These are phyloP conservation scores for Metarhizium rileyi DNA, from an alignment of 2,329 filamentous ascomycete genomes.

Conservation along the genomic window DNA sequence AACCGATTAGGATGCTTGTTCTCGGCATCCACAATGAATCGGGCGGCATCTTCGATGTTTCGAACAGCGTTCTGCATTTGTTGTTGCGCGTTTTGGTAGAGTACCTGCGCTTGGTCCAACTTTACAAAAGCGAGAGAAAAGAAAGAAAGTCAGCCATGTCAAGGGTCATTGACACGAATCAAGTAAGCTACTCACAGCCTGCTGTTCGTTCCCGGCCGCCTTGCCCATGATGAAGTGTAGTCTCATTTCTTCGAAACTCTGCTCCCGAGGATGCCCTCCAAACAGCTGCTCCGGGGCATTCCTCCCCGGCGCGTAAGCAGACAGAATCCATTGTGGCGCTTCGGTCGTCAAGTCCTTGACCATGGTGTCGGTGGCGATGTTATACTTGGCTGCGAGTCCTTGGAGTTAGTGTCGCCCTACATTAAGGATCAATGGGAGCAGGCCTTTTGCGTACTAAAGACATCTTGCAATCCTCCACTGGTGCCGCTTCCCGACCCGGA, in stretches of 20 bases:
- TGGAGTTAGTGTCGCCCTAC: conserved; percentile 4
- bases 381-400: conserved; percentile 28
- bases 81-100: conserved; percentile 55
- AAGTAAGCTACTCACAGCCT: conserved; percentile 32
- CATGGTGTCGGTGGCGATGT: conserved; percentile 49
- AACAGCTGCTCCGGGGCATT: conserved; percentile 76
- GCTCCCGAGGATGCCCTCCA: conserved; percentile 67
- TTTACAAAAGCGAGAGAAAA: conserved; percentile 18
- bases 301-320: conserved; percentile 69
- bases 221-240: conserved; percentile 57
- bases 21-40: conserved; percentile 55
- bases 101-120: conserved; percentile 48
- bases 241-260: conserved; percentile 81
- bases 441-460: conserved; percentile 13
- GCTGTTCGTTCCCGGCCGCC: conserved; percentile 48
- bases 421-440: neutral
- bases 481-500: conserved; percentile 14
- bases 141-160: neutral
- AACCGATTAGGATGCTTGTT: conserved; percentile 67
- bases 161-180: too few species aligned
- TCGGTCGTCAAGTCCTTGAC: conserved; percentile 59
- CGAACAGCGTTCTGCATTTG: conserved; percentile 64
- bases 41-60: conserved; percentile 62
- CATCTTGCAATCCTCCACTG: conserved; percentile 15
- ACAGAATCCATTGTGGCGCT: conserved; percentile 75